Evolutionary conservation across 2,329 filamentous ascomycete genomes (phyloP), one percentile per base, ranked within the genome.

Genomic region (Teratosphaeria pseudoeucalypti): DNA sequence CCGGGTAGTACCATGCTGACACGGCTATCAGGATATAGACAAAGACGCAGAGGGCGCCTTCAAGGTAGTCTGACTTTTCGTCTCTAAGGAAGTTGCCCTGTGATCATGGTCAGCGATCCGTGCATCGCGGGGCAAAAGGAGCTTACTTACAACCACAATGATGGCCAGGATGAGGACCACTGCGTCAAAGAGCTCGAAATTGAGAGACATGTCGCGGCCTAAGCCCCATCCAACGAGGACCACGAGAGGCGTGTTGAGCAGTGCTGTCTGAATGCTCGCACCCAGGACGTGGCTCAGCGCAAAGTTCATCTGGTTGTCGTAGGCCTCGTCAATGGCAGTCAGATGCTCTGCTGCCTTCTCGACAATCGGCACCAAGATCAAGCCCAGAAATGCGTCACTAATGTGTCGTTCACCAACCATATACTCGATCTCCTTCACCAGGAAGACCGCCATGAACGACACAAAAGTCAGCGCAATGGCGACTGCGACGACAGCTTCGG

Each of bases 171-270:
- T 84, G 9, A 96, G 78, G 63, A 95, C 81, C 59, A 88, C 82
- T 23, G 95, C 82, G 76, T 95, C 90, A 77, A 96, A 96, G 14
- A 91, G 80, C 66, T 94, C 88, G 71, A 96, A 96, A 70, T 90
- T 86, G 57, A 96, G 79, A 63, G 88, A 85, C 82, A 96, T 89
- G 6, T 78, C 69, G 66, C 85, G 85, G 60, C 75, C 74, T 39
- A 91, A 75, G 26, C 88, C 86, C 91, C 92, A 96, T 53, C 87
- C 89, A 55, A 95, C 87, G 43, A 96, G 80, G 37, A 95, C 85
- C 7, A 90, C 85, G 3, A 96, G 81, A 0, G 92, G 91, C 0
- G 86, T 90, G 71, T 95, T 96, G 70, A 96, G 85, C 34, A 96
- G 81, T 0, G 91, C 90, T 0, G 92, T 96, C 75, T 96, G 92